phyloP scores from a whole-genome alignment of 1,139 yeast species.

The Scheffersomyces illinoinensis region DNA sequence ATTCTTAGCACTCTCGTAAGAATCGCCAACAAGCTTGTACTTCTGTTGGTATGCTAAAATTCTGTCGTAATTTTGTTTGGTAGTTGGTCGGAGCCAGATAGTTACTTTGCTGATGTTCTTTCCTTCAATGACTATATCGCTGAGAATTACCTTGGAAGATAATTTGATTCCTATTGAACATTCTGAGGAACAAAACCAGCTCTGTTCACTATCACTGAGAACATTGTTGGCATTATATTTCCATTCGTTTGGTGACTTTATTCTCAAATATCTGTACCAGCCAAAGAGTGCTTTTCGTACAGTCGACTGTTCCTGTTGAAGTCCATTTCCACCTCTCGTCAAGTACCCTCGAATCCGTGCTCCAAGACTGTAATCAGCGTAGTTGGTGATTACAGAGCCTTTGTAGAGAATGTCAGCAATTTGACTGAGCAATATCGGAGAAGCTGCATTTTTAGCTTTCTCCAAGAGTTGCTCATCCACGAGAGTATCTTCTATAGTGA shows the following conservation, averaged over 20 bases:
- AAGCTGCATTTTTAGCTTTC: not conserved
- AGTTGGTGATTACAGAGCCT: constrained; percentile 40
- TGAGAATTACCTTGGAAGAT: constrained; percentile 32
- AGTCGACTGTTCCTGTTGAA: constrained; percentile 1
- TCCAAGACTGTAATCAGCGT: constrained; percentile 44
- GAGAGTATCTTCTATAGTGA: constrained; percentile 9
- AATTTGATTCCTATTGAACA: constrained; percentile 42
- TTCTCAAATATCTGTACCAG: constrained; percentile 41
- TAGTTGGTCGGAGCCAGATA: not conserved
- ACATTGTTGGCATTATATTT: constrained; percentile 43
- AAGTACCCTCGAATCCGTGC: constrained; percentile 44
- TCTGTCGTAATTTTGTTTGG: not conserved
- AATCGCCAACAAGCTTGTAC: not conserved
- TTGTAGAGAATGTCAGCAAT: constrained; percentile 35
- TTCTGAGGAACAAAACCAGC: constrained; percentile 35
- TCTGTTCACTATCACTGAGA: constrained; percentile 33
- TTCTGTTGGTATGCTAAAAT: not conserved
- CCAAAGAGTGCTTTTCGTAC: constrained; percentile 34
- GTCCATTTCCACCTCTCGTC: constrained; percentile 17
- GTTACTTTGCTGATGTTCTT: constrained; percentile 3
- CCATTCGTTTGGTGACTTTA: constrained; percentile 25
- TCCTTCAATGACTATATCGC: constrained; percentile 35
- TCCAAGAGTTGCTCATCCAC: not conserved
- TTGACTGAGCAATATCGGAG: not conserved
- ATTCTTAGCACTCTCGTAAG: not conserved